Evolutionary conservation across 148 eudicot genomes (phyloP).

Genomic region (Persicaria tinctoria): DNA sequence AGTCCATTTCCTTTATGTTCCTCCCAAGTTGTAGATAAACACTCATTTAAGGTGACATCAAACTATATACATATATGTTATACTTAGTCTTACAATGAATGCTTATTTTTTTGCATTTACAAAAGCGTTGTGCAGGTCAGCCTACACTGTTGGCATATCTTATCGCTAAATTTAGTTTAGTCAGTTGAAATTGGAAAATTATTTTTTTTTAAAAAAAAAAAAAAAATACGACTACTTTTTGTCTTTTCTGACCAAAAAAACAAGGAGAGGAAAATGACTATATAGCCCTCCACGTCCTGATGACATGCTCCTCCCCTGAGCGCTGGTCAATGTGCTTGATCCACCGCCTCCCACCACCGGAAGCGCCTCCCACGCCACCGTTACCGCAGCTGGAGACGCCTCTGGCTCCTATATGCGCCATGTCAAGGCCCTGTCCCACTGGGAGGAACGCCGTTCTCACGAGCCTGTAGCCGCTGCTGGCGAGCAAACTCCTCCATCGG

Average conservation of each 20-base stretch:
- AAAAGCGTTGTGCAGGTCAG: conserved; percentile 3
- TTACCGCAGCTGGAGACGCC: conserved; percentile 1
- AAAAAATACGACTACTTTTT: background rate
- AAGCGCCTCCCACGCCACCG: background rate
- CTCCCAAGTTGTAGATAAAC: background rate
- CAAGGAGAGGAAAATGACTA: background rate
- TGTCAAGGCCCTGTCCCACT: conserved; percentile 69
- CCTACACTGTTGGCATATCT: conserved; percentile 1
- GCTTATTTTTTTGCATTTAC: background rate
- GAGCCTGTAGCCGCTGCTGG: conserved; percentile 37
- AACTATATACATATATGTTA: background rate
- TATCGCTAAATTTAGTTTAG: background rate
- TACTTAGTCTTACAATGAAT: background rate
- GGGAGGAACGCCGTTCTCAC: conserved; percentile 67
- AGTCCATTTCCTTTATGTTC: background rate
- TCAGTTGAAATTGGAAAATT: background rate
- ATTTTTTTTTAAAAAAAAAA: background rate
- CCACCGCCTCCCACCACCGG: conserved; percentile 33
- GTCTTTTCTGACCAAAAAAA: background rate
- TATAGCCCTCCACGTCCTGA: conserved; percentile 30
- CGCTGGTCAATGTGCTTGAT: conserved; percentile 42
- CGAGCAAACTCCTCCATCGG: conserved; percentile 52
- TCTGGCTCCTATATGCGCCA: conserved; percentile 63
- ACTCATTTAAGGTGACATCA: background rate
- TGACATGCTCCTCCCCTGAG: conserved; percentile 66